A percentile compares a stretch with the other conserved stretches of the same genome.
Evolutionary conservation across 306 rosid species (phyloP).

Genomic region (Prunus mume): DNA sequence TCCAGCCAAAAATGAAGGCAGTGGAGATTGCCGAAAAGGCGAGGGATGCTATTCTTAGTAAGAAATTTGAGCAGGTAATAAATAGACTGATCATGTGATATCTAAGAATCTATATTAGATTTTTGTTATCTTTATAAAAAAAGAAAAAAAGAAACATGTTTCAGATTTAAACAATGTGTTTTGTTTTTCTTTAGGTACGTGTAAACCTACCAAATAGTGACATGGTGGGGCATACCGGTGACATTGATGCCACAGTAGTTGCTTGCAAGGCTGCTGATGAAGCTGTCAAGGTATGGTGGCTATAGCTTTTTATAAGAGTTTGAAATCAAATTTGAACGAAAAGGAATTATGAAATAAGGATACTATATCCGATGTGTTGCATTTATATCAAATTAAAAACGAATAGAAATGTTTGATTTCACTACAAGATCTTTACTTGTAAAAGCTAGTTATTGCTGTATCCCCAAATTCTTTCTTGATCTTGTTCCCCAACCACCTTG

Average conservation of each 20-base stretch:
- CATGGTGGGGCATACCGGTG: slow-evolving; percentile 98
- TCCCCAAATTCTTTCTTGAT: not conserved
- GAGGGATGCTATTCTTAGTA: slow-evolving; percentile 85
- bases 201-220: slow-evolving; percentile 96
- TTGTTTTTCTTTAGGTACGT: slow-evolving; percentile 58
- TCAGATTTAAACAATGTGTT: not conserved
- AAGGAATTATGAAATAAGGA: not conserved
- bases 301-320: not conserved
- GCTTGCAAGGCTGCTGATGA: slow-evolving; percentile 98
- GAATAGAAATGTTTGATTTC: not conserved
- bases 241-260: slow-evolving; percentile 84
- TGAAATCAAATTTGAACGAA: not conserved
- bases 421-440: not conserved
- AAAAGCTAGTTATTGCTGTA: not conserved
- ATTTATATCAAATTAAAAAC: not conserved
- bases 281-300: slow-evolving; percentile 73
- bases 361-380: not conserved
- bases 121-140: not conserved
- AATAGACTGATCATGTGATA: slow-evolving; percentile 1
- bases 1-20: slow-evolving; percentile 88
- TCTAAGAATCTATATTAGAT: not conserved
- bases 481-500: not conserved
- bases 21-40: slow-evolving; percentile 85
- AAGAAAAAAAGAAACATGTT: not conserved
- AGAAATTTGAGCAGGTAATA: slow-evolving; percentile 66